phyloP scores from a whole-genome alignment of 2,329 filamentous ascomycete genomes.

The Tolypocladium ophioglossoides region DNA sequence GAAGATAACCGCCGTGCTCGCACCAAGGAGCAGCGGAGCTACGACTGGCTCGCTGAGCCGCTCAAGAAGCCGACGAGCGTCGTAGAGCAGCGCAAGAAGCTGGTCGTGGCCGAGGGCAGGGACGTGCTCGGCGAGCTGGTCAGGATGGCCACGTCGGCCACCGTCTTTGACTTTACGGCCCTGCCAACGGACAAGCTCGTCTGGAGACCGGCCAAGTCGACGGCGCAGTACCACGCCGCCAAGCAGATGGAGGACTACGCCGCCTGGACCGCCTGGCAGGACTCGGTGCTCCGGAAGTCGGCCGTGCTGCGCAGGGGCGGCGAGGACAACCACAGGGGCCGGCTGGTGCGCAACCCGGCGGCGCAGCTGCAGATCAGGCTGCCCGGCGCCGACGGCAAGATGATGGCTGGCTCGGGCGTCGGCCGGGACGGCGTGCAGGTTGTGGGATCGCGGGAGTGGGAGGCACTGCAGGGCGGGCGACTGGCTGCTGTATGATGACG shows the following conservation, averaged over 20 bases:
- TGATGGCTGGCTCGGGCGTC: constrained; percentile 18
- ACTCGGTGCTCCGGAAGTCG: constrained; percentile 43
- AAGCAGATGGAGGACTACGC: constrained; percentile 56
- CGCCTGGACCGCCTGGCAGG: constrained; percentile 48
- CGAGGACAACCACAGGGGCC: constrained; percentile 13
- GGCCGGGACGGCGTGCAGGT: constrained; percentile 34
- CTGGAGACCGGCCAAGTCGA: constrained; percentile 55
- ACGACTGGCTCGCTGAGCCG: constrained; percentile 54
- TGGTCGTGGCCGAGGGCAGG: constrained; percentile 50
- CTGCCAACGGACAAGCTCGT: constrained; percentile 49
- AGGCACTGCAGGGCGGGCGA: constrained; percentile 36
- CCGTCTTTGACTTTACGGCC: constrained; percentile 47
- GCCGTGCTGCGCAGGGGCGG: constrained; percentile 21
- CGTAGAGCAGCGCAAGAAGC: constrained; percentile 35
- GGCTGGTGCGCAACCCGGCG: constrained; percentile 22
- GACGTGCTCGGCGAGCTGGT: constrained; percentile 57
- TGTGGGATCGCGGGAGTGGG: constrained; percentile 45
- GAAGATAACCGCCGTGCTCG: constrained; percentile 56
- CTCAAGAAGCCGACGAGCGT: constrained; percentile 35
- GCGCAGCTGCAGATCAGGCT: constrained; percentile 42
- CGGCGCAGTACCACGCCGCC: constrained; percentile 56
- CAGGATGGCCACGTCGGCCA: constrained; percentile 44
- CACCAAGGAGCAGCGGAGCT: constrained; percentile 40
- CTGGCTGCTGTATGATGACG: constrained; percentile 13
- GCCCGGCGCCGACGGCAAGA: constrained; percentile 34